Evolutionary conservation across 192 early-diverging fungal genomes (phyloP), one percentile per base, ranked within the genome.

Genomic region (Geranomyces variabilis): DNA sequence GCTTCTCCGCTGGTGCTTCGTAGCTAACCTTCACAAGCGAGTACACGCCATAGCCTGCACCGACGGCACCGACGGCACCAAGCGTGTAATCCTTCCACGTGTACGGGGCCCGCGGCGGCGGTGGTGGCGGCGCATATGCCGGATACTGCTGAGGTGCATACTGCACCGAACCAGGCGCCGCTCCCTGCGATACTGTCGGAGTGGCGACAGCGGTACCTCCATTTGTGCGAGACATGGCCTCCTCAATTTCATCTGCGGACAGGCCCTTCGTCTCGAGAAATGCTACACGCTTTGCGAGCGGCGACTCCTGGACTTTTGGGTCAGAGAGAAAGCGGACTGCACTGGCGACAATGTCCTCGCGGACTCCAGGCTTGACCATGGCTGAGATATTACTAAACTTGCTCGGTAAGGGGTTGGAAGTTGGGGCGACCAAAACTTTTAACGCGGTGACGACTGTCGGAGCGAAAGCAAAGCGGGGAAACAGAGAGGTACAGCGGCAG

Each of bases 211-310:
- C 34, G 24, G 56, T 34, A 12, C 67, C 74, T 21, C 22, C n/a
- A 49, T 57, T 59, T 10, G 70, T 44, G 49, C 60, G 29, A 15
- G n/a, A 15, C 60, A 79, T 19, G 6, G 96, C 97, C 48, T 86
- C 89, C 59, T 98, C 91, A 67, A 99, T 97, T 80, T 99, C 97
- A 21, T 88, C 90, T 15, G 87, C 80, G 28, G 91, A 93, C 66
- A 99, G 79, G 0, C 97, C 97, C 82, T 99, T 99, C 47, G 90
- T 89, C 73, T 98, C 94, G 26, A 99, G 84, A 79, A 99, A 99
- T n/a, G 96, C 88, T 30, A 96, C 83, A 55, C 92, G 90, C 67
- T 97, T 96, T 34, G 93, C 93, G 24, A 99, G 77, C 0, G 97
- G 87, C 17, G 93, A 88, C 12, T 87, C 77, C 74, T 93, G 91